Evolutionary conservation across 805 yeast species (phyloP).

Genomic region (Yarrowia alimentaria): DNA sequence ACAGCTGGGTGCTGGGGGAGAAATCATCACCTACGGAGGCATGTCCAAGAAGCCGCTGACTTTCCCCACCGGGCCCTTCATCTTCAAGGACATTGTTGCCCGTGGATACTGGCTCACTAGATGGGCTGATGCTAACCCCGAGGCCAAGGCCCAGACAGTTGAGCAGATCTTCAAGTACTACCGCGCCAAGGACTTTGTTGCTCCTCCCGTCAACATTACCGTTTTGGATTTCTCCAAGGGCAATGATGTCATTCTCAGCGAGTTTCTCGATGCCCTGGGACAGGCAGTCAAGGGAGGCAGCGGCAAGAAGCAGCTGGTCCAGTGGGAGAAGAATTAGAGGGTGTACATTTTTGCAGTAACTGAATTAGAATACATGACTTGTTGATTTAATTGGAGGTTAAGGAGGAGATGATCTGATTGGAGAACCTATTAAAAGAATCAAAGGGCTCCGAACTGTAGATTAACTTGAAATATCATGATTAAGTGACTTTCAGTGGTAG

Average conservation of each 20-base stretch:
- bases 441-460: too few species aligned
- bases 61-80: constrained; percentile 84
- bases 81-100: constrained; percentile 82
- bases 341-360: too few species aligned
- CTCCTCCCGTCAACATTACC: constrained; percentile 48
- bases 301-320: constrained; percentile 46
- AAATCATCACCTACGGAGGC: constrained; percentile 90
- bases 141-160: constrained; percentile 56
- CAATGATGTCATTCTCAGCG: constrained; percentile 46
- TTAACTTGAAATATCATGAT: too few species aligned
- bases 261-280: constrained; percentile 47
- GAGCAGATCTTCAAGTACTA: constrained; percentile 56
- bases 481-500: too few species aligned
- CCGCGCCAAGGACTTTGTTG: constrained; percentile 53
- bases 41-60: constrained; percentile 95
- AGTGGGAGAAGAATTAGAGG: constrained; percentile 7
- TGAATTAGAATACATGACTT: too few species aligned
- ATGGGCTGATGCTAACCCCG: constrained; percentile 59
- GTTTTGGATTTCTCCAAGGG: constrained; percentile 42
- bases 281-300: constrained; percentile 43
- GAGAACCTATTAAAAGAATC: too few species aligned
- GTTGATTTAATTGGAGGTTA: too few species aligned
- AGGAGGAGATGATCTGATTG: too few species aligned
- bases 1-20: constrained; percentile 70
- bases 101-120: constrained; percentile 93